A percentile compares a stretch with the other conserved stretches of the same genome.
These are phyloP conservation scores for Pseudocercospora vitis DNA, from an alignment of 2,329 filamentous ascomycete genomes.

Conservation along the genomic window DNA sequence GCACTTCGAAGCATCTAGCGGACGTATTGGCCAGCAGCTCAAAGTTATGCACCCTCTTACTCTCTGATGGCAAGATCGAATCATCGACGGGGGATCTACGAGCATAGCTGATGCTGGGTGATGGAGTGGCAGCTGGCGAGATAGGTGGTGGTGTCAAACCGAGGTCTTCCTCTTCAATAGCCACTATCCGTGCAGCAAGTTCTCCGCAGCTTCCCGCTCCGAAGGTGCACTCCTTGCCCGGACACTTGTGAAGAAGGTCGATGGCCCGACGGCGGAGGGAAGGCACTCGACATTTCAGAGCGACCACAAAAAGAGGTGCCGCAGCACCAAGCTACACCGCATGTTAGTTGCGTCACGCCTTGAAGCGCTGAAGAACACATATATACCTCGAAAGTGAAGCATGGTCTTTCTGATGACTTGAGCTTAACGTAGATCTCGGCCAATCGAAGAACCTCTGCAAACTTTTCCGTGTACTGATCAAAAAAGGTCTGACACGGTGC, in stretches of 20 bases:
- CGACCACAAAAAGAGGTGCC: constrained; percentile 28
- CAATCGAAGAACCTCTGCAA: constrained; percentile 24
- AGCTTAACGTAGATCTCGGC: constrained; percentile 20
- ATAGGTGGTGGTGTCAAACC: constrained; percentile 16
- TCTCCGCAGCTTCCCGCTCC: constrained; percentile 22
- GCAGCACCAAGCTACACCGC: constrained; percentile 16
- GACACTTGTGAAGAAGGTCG: constrained; percentile 22
- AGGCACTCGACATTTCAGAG: constrained; percentile 29
- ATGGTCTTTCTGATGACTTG: constrained; percentile 12
- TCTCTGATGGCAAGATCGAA: constrained; percentile 17
- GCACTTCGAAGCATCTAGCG: constrained; percentile 18
- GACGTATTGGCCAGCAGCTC: constrained; percentile 20
- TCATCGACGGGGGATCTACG: constrained; percentile 14
- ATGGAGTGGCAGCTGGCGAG: background rate
- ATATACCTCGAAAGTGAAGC: constrained; percentile 31
- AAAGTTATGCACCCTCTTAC: constrained; percentile 18
- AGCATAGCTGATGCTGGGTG: background rate
- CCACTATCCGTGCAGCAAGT: constrained; percentile 22
- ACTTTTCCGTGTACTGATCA: constrained; percentile 28
- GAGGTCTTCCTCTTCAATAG: constrained; percentile 30
- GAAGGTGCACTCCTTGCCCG: constrained; percentile 31
- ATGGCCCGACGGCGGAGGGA: constrained; percentile 28
- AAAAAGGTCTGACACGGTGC: constrained; percentile 20
- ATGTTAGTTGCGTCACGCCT: background rate
- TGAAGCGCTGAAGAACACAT: background rate